Evolutionary conservation across 2,329 filamentous ascomycete species (phyloP).

Genomic region (Sclerotinia sclerotiorum): DNA sequence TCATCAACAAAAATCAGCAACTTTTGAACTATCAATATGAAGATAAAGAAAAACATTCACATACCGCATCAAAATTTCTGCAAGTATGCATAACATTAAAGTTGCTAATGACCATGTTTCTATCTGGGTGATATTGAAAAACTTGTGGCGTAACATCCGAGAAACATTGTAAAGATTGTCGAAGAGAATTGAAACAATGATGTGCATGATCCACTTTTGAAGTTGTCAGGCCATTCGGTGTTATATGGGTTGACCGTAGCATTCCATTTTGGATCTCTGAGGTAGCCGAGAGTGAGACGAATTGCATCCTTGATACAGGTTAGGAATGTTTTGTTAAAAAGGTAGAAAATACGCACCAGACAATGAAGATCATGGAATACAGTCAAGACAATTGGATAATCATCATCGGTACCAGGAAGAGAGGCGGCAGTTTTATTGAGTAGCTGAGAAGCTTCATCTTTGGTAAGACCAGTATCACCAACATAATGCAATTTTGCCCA

Average conservation of each 20-base stretch:
- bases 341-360: too few species aligned
- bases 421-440: neutral
- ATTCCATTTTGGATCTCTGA: neutral
- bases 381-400: neutral
- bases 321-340: too few species aligned
- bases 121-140: too few species aligned
- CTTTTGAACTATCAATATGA: neutral
- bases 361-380: too few species aligned
- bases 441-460: neutral
- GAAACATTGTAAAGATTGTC: too few species aligned
- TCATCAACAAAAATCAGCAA: neutral
- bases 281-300: neutral
- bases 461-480: neutral
- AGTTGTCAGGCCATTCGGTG: neutral
- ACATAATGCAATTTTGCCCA: conserved; percentile 1
- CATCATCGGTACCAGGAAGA: neutral
- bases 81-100: too few species aligned
- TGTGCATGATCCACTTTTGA: neutral
- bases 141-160: too few species aligned
- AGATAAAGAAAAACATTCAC: too few species aligned
- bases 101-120: too few species aligned
- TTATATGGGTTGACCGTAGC: neutral
- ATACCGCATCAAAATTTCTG: too few species aligned
- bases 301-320: neutral
- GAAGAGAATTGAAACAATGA: too few species aligned